phyloP scores from a whole-genome alignment of 495 filamentous ascomycete genomes.

The Copromyces sp. region DNA sequence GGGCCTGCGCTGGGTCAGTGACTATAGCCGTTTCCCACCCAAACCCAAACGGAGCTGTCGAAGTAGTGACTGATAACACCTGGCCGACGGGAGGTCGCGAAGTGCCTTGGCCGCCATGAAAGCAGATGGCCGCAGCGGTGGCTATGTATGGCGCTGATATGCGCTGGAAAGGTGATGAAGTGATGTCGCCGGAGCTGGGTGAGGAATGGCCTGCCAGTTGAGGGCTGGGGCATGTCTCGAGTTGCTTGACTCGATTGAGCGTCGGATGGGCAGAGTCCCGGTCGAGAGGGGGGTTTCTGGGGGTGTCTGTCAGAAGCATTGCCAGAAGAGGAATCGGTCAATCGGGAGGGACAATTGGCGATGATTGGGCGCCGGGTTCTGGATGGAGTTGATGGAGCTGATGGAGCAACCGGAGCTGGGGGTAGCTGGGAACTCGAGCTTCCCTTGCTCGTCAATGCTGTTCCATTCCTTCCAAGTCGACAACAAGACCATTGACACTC shows the following conservation, averaged over 20 bases:
- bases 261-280: constrained; percentile 11
- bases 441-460: constrained; percentile 1
- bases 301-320: constrained; percentile 7
- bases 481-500: background rate
- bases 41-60: background rate
- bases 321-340: background rate
- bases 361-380: constrained; percentile 14
- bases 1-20: background rate
- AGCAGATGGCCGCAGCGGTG: background rate
- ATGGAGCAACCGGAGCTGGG: constrained; percentile 4
- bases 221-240: background rate
- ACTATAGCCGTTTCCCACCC: background rate
- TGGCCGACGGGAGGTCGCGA: background rate
- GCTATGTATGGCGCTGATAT: background rate
- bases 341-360: background rate
- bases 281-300: constrained; percentile 6
- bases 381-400: constrained; percentile 2
- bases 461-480: background rate
- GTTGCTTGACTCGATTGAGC: constrained; percentile 20
- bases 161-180: background rate
- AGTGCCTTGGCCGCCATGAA: background rate
- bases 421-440: constrained; percentile 15
- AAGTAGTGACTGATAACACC: background rate
- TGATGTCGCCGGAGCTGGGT: background rate
- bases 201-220: background rate